phyloP scores from a whole-genome alignment of 257 asterid species.

The Anisodus acutangulus region DNA sequence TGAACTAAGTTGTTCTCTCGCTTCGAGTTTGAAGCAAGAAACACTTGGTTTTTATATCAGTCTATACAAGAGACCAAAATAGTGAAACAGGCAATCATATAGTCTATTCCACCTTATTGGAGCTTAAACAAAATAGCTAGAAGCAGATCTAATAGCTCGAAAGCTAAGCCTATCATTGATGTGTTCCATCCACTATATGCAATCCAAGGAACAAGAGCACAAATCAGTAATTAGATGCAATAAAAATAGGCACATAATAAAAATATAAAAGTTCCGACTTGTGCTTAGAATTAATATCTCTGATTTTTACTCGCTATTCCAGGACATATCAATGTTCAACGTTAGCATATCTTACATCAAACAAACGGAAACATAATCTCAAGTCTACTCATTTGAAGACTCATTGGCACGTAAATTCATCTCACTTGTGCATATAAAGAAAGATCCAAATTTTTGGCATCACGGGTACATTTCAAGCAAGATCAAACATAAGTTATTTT shows the following conservation, averaged over 20 bases:
- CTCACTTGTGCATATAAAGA: neutral
- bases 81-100: constrained; percentile 2
- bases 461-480: no score
- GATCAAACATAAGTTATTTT: neutral
- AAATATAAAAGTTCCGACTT: neutral
- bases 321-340: neutral
- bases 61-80: neutral
- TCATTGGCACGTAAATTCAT: neutral
- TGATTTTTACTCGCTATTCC: neutral
- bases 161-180: neutral
- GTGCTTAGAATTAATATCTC: neutral
- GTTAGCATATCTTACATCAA: neutral
- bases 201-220: constrained; percentile 1
- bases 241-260: neutral
- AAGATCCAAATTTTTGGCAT: no score
- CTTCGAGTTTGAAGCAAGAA: neutral
- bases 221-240: neutral
- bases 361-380: neutral
- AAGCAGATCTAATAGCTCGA: neutral
- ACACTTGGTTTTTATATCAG: neutral
- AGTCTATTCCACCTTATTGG: neutral
- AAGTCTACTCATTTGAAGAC: neutral
- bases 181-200: neutral
- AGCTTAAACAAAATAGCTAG: neutral
- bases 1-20: neutral